Base-by-base conservation (phyloP, 1,284 basidiomycete genomes). In the Ganoderma lucidum region DNA sequence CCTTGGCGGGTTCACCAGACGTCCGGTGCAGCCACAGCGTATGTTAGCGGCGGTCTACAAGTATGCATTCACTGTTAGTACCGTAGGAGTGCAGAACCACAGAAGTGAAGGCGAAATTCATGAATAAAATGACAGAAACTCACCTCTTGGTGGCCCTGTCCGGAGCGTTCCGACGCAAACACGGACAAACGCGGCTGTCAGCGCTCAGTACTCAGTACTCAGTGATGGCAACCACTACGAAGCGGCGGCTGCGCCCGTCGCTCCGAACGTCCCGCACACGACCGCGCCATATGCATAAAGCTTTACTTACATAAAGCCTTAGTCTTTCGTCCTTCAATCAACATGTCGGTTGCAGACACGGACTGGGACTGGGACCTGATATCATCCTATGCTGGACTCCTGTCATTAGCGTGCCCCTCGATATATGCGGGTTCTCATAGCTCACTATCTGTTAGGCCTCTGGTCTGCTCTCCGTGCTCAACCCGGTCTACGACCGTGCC, bases 351-450 rank as follows among this genome's bases (percentile, higher is more conserved):
- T 48, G 14, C 66, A 17, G 64, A 61, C 10, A 66, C 73, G 30
- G 86, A 90, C 77, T 88, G 85, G 86, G 87, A 89, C 75, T 23
- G 23, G 23, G 23, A 23, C 23, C 35, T 35, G 8, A 35, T 8
- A 8, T 3, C 35, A 35, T 35, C 4, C 35, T 35, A 6, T 28
- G 48, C 23, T 51, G 23, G 48, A 28, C 23, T 28, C 12, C 23
- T 3, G 23, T 28, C 23, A 28, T 51, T 12, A 51, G 23, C 23
- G 10, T 28, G 48, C 48, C 23, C 48, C 23, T 23, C 23, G 10
- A 51, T 23, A 51, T 28, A 12, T 51, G 48, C 8, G 23, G 12
- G 23, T 23, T 37, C 23, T 51, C 12, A 4, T 14, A 23, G 23
- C 48, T 28, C 12, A 51, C 9, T 28, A 51, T 10, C 10, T 10